Evolutionary conservation across 352 stramenopile genomes (phyloP), one percentile per base, ranked within the genome.

Genomic region (Globisporangium barbulae): DNA sequence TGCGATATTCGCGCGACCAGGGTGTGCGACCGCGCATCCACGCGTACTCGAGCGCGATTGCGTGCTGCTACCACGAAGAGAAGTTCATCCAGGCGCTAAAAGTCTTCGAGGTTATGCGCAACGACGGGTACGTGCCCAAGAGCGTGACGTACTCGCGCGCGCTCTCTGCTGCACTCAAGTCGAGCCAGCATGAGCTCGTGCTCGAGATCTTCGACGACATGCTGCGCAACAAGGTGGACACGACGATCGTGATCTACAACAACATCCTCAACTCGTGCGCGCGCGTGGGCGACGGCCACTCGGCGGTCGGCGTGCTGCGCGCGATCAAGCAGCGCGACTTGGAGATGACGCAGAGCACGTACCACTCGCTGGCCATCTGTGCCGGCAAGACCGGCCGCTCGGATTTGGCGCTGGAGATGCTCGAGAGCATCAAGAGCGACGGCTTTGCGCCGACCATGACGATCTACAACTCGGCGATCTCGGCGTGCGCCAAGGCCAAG

Each of bases 151-250:
- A 95, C 67, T 93, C 86, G 53, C 86, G 85, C 59, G 82, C 84
- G n/a, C 62, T 95, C 53, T 91, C 86, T 45, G 83, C 84, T 3
- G 86, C 84, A n/a, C 72, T 91, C 15, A 95, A 95, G 69, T 74
- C 80, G 9, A 65, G 67, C 15, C 78, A 91, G 59, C 86, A 95
- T 59, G 86, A 92, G 64, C 73, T 95, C 21, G 86, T 95, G 70
- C 82, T 95, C 41, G 81, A 95, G 70, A 92, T 95, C 61, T 95
- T 95, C 63, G 84, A 93, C 67, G 86, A 95, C 58, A 90, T 95
- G 81, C 72, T 95, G 44, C 75, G 70, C 53, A 80, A 93, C 65
- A 77, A 82, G 25, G 69, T 91, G 28, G 79, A 93, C 8, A 73
- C 83, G 17, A 82, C 74, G 25, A 89, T 91, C 47, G 68, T 95